Conservation (phyloP, 140 eudicot species). For the Anethum foeniculum region DNA sequence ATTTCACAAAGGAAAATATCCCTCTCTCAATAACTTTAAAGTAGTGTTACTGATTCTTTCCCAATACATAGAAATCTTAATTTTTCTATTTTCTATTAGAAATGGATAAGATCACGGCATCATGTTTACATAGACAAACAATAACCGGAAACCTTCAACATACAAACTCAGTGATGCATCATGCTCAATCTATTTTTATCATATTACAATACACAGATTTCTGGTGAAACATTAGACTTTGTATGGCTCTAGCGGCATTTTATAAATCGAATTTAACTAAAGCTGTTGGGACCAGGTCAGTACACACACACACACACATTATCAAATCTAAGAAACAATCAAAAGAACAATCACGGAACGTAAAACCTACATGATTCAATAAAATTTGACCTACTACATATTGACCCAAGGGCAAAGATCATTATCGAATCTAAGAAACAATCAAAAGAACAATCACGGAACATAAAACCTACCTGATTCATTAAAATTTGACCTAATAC, state of each 20-base stretch:
- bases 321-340: neutral
- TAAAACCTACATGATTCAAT: neutral
- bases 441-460: neutral
- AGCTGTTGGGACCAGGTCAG: neutral
- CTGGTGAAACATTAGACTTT: neutral
- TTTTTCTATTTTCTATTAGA: neutral
- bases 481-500: neutral
- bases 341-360: neutral
- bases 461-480: neutral
- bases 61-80: neutral
- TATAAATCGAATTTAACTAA: neutral
- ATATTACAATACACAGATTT: neutral
- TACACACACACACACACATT: neutral
- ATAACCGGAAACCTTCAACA: neutral
- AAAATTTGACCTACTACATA: neutral
- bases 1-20: neutral
- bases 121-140: neutral
- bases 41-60: neutral
- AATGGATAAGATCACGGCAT: neutral
- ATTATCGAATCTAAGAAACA: neutral
- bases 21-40: neutral
- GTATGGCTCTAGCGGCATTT: neutral
- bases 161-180: neutral
- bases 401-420: neutral
- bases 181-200: neutral